Conservation (phyloP, 345 rosid genomes). For the Iberis pinnata region DNA sequence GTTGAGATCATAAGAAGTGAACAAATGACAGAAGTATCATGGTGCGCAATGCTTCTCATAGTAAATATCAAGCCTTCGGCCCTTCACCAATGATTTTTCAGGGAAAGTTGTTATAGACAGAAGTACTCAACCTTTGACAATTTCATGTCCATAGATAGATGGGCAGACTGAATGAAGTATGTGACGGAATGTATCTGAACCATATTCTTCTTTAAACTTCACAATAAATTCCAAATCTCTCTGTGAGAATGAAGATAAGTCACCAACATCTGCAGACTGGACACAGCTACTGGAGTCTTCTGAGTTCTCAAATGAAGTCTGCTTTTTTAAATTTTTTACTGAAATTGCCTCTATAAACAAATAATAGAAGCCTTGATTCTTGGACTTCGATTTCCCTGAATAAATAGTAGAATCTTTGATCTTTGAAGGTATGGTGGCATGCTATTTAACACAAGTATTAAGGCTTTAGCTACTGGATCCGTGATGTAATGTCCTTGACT, state of each 20-base stretch:
- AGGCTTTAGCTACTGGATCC: conserved; percentile 2
- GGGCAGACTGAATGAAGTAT: conserved; percentile 87
- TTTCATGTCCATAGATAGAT: conserved; percentile 92
- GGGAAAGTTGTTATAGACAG: conserved; percentile 4
- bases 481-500: conserved; percentile 9
- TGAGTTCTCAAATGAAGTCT: conserved; percentile 47
- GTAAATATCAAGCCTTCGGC: conserved; percentile 6
- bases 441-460: conserved; percentile 1
- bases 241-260: conserved; percentile 68
- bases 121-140: conserved; percentile 70
- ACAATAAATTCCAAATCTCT: conserved; percentile 91
- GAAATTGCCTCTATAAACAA: conserved; percentile 86
- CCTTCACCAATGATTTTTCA: conserved; percentile 2
- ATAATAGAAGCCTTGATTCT: conserved; percentile 87
- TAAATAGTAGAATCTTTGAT: conserved; percentile 90
- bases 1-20: conserved; percentile 25
- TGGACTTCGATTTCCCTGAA: conserved; percentile 90
- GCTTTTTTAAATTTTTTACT: conserved; percentile 67
- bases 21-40: conserved; percentile 9
- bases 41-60: conserved; percentile 6
- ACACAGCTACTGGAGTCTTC: conserved; percentile 41
- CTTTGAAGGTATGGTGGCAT: conserved; percentile 29
- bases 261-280: conserved; percentile 50
- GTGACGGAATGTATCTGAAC: conserved; percentile 70
- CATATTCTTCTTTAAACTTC: conserved; percentile 76